Conservation (phyloP, 495 filamentous ascomycete species). For the Pyrenula massariospora region DNA sequence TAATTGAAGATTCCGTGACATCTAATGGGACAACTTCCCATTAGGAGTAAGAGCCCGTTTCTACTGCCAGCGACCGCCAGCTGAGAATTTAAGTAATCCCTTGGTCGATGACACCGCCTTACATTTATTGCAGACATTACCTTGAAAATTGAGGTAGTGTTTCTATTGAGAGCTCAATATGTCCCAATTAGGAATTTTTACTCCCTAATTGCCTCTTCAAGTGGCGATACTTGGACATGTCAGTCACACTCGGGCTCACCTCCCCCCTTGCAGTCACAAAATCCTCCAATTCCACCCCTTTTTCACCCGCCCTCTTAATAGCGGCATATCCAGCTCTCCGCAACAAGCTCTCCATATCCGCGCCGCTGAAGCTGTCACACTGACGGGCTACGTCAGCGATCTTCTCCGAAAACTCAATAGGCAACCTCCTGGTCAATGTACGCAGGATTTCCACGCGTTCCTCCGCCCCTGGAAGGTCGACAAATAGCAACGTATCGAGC, state of each 20-base stretch:
- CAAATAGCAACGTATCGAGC: slow-evolving; percentile 78
- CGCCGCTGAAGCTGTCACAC: slow-evolving; percentile 82
- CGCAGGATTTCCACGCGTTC: slow-evolving; percentile 80
- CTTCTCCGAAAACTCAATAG: slow-evolving; percentile 27
- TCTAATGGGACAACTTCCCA: too few relatives aligned
- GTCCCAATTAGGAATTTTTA: slow-evolving; percentile 2
- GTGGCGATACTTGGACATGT: slow-evolving; percentile 57
- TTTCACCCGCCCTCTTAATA: slow-evolving; percentile 43
- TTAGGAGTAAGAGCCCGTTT: too few relatives aligned
- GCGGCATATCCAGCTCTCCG: slow-evolving; percentile 68
- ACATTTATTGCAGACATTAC: too few relatives aligned
- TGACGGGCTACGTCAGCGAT: slow-evolving; percentile 49
- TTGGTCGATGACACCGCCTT: too few relatives aligned
- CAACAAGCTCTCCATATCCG: slow-evolving; percentile 71
- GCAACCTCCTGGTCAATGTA: slow-evolving; percentile 59
- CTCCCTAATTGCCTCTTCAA: slow-evolving; percentile 39
- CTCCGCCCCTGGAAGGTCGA: slow-evolving; percentile 68
- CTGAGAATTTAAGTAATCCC: too few relatives aligned
- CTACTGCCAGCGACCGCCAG: too few relatives aligned
- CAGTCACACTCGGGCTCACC: slow-evolving; percentile 71
- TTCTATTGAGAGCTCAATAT: background rate
- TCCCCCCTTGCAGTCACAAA: slow-evolving; percentile 62
- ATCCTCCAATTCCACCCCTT: slow-evolving; percentile 56
- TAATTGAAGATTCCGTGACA: too few relatives aligned
- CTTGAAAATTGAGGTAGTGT: too few relatives aligned